Conservation (phyloP, 1,139 yeast species). For the Blastobotrys capitulatus region DNA sequence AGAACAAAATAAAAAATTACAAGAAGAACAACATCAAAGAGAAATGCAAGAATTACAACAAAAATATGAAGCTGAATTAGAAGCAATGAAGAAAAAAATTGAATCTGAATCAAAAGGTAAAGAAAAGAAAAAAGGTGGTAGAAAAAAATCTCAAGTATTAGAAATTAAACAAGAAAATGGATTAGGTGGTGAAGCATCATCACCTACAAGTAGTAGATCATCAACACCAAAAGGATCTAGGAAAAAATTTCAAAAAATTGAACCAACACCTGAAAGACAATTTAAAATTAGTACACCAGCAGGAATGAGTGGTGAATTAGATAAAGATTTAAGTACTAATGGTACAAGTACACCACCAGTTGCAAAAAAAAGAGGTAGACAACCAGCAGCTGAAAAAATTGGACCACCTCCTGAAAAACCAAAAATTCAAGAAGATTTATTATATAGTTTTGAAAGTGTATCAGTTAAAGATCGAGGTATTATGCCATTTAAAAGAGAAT, state of each 20-base stretch:
- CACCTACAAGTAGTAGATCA: background rate
- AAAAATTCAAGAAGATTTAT: slow-evolving; percentile 24
- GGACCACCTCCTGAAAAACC: slow-evolving; percentile 13
- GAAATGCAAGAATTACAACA: background rate
- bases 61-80: background rate
- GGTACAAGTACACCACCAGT: background rate
- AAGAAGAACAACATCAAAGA: background rate
- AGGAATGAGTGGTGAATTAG: background rate
- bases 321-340: background rate
- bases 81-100: background rate
- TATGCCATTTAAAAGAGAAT: slow-evolving; percentile 13
- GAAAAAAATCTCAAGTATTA: background rate
- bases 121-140: background rate
- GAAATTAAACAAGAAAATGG: background rate
- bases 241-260: background rate
- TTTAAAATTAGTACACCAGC: background rate
- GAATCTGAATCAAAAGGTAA: background rate
- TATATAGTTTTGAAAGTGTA: slow-evolving; percentile 15
- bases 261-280: background rate
- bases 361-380: slow-evolving; percentile 6
- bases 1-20: background rate
- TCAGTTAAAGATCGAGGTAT: slow-evolving; percentile 8
- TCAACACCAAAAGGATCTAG: background rate
- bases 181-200: no score
- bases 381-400: background rate